These are phyloP conservation scores for Aspergillus tanneri DNA, from an alignment of 2,329 filamentous ascomycete species.

Conservation along the genomic window DNA sequence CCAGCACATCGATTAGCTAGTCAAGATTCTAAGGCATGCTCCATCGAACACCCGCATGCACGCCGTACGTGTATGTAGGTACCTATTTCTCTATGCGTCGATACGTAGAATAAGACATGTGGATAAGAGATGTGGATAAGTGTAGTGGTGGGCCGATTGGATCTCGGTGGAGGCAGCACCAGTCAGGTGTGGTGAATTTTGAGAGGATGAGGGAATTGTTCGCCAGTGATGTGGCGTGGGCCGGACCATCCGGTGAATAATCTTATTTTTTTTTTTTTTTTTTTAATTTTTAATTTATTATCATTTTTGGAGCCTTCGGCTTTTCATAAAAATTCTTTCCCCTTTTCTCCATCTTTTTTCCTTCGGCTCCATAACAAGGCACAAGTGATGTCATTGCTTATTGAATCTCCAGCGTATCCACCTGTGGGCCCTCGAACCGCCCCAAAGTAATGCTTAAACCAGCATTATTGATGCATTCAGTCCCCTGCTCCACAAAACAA, in stretches of 20 bases:
- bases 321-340: not conserved
- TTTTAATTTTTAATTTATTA: slow-evolving; percentile 2
- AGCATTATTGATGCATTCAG: slow-evolving; percentile 34
- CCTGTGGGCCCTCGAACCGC: slow-evolving; percentile 20
- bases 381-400: slow-evolving; percentile 17
- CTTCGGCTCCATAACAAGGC: slow-evolving; percentile 3
- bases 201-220: slow-evolving; percentile 3
- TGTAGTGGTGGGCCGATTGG: slow-evolving; percentile 5
- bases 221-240: slow-evolving; percentile 4
- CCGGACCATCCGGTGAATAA: not conserved
- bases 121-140: slow-evolving; percentile 1
- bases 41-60: slow-evolving; percentile 1
- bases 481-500: slow-evolving; percentile 20
- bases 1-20: not conserved
- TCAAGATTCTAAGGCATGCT: not conserved
- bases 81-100: not conserved
- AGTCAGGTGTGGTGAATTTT: not conserved
- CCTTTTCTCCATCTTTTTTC: not conserved
- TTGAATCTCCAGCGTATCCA: slow-evolving; percentile 9
- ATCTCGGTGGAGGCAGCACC: slow-evolving; percentile 3
- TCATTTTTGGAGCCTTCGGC: not conserved
- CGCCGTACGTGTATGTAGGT: slow-evolving; percentile 1
- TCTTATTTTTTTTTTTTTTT: not conserved
- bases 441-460: slow-evolving; percentile 32
- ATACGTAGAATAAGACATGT: slow-evolving; percentile 4